Evolutionary conservation across 1,284 basidiomycete species (phyloP), one percentile per base, ranked within the genome.

Genomic region (Leccinum huronense): DNA sequence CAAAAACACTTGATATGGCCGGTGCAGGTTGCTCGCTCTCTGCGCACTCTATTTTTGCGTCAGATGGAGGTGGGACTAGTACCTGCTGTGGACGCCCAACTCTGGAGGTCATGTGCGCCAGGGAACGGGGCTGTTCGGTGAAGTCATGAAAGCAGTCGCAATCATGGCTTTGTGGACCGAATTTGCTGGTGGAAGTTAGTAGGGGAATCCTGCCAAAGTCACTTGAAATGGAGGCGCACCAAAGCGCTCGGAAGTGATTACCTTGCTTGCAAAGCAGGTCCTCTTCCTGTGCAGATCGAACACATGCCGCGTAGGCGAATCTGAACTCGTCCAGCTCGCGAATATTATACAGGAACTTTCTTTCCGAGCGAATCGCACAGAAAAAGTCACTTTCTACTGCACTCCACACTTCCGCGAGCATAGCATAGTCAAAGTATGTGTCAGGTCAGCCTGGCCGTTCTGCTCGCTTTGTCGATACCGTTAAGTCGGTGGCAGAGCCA

Each of bases 291-390:
- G 23, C 23, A 23, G 23, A 23, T 23, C 23, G 23, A 23, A 23
- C 23, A 23, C 23, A 23, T 23, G 11, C 7, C 38, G 38, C 38
- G 54, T 30, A 30, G 71, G 69, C 51, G 74, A 73, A 56, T 70
- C 71, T 55, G 86, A 89, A 67, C 80, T 93, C 55, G 78, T 81
- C 69, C 85, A 87, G 61, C 81, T 96, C 64, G 91, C 91, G 88
- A 76, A 79, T 19, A 78, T 94, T 11, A 89, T 95, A 42, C 84
- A 85, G 48, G 91, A 95, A 74, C 23, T 23, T 23, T 23, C 83
- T 96, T 54, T 84, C 86, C 69, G 91, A 94, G 64, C 94, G 97
- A 77, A 84, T 97, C 61, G 87, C 86, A 60, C 87, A 87, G 66
- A 97, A 97, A 75, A 84, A 91, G 27, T 83, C 79, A 38, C 70